Percentiles rank a stretch among this genome's conserved stretches.
Conservation (phyloP, 2,329 filamentous ascomycete genomes). For the Verticillium albo-atrum region DNA sequence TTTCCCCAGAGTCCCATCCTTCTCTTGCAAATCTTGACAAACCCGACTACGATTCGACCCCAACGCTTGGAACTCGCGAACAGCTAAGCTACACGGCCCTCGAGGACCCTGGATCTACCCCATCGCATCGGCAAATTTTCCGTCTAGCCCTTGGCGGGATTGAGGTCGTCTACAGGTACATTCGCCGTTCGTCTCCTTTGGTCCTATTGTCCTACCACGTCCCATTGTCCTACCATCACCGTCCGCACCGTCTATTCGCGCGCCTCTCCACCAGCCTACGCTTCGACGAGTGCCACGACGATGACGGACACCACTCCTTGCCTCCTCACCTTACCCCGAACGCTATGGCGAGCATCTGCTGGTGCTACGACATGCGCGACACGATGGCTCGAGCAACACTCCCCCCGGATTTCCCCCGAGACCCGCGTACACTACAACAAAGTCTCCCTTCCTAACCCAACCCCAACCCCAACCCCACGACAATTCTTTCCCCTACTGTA, state of each 20-base stretch:
- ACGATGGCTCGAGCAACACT: too few species aligned
- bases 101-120: neutral
- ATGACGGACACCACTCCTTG: too few species aligned
- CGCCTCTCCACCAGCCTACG: too few species aligned
- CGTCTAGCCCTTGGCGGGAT: neutral
- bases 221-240: neutral
- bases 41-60: neutral
- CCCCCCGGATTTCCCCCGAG: too few species aligned
- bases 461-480: too few species aligned
- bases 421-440: too few species aligned
- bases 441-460: too few species aligned
- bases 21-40: neutral
- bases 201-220: neutral
- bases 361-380: too few species aligned
- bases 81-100: neutral
- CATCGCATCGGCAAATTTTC: neutral
- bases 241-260: neutral
- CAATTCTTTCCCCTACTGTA: neutral
- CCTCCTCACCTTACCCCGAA: too few species aligned
- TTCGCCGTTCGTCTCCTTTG: neutral
- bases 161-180: neutral
- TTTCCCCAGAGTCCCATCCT: slow-evolving; percentile 3
- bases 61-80: neutral
- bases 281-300: too few species aligned
- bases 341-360: too few species aligned